These are phyloP conservation scores for Chlamydomonas sphaeroides DNA, from an alignment of 139 green algal species.

Conservation along the genomic window DNA sequence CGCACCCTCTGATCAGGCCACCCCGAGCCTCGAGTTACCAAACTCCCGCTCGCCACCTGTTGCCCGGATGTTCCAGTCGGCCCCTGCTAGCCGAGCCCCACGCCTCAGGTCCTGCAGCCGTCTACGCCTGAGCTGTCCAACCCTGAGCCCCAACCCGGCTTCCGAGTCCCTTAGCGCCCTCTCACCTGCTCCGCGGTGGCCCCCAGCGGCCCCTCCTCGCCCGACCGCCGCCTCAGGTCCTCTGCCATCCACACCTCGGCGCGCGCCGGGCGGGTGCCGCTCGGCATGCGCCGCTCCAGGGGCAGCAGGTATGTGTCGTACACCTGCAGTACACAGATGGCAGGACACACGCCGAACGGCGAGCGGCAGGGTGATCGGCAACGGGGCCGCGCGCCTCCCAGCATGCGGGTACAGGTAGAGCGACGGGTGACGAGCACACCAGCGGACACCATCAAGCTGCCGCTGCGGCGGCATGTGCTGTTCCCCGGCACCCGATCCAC, in stretches of 20 bases:
- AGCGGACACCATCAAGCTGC: no score
- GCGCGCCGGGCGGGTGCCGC: not conserved
- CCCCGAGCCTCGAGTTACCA: no score
- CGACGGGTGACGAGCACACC: no score
- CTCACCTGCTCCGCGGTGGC: constrained; percentile 17
- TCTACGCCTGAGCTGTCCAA: not conserved
- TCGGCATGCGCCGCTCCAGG: constrained; percentile 12
- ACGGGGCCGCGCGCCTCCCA: no score
- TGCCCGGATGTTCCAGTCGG: no score
- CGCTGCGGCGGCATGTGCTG: not conserved
- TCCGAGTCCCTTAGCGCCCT: not conserved
- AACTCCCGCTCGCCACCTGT: no score
- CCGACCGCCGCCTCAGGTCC: constrained; percentile 4
- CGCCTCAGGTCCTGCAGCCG: no score
- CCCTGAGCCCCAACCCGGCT: not conserved
- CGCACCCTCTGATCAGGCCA: no score
- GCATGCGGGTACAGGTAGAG: no score
- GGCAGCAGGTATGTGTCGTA: constrained; percentile 32
- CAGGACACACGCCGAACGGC: no score
- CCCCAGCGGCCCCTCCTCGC: not conserved
- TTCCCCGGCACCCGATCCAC: not conserved
- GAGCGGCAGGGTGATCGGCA: not conserved
- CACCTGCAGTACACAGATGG: not conserved
- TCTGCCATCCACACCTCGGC: constrained; percentile 20
- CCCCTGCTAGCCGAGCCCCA: no score